Percentiles rank a stretch among this genome's conserved stretches.
These are phyloP conservation scores for Nannochloris sp. DNA, from an alignment of 139 green algal genomes.

Conservation along the genomic window DNA sequence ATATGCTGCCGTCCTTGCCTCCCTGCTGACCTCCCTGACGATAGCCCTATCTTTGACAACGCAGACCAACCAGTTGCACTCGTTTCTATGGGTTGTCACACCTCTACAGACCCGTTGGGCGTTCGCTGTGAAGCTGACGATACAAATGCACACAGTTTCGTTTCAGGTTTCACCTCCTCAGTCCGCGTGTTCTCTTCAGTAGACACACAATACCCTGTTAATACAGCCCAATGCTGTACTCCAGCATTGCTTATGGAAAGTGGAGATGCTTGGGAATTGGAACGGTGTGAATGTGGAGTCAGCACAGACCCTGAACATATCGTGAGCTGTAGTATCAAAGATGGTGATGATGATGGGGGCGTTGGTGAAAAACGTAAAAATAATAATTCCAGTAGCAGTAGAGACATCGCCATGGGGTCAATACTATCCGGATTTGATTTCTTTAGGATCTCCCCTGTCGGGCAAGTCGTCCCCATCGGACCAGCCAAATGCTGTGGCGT, in stretches of 20 bases:
- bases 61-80: slow-evolving; percentile 37
- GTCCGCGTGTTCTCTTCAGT: slow-evolving; percentile 24
- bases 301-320: slow-evolving; percentile 11
- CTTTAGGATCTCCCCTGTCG: slow-evolving; percentile 25
- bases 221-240: slow-evolving; percentile 59
- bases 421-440: slow-evolving; percentile 38
- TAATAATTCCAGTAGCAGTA: too few relatives aligned
- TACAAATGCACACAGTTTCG: neutral
- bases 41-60: neutral
- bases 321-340: slow-evolving; percentile 49
- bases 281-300: slow-evolving; percentile 49
- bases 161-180: slow-evolving; percentile 30
- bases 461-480: slow-evolving; percentile 51
- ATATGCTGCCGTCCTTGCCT: slow-evolving; percentile 71
- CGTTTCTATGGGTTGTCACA: slow-evolving; percentile 59
- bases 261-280: slow-evolving; percentile 45
- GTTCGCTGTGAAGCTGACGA: slow-evolving; percentile 36
- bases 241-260: slow-evolving; percentile 50
- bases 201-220: slow-evolving; percentile 52
- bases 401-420: too few relatives aligned
- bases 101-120: slow-evolving; percentile 27
- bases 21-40: slow-evolving; percentile 30
- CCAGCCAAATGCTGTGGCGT: slow-evolving; percentile 61
- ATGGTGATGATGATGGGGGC: slow-evolving; percentile 15
- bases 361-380: too few relatives aligned